Evolutionary conservation across 108 stramenopile species (phyloP).

Genomic region (Fragilariopsis cylindrus): DNA sequence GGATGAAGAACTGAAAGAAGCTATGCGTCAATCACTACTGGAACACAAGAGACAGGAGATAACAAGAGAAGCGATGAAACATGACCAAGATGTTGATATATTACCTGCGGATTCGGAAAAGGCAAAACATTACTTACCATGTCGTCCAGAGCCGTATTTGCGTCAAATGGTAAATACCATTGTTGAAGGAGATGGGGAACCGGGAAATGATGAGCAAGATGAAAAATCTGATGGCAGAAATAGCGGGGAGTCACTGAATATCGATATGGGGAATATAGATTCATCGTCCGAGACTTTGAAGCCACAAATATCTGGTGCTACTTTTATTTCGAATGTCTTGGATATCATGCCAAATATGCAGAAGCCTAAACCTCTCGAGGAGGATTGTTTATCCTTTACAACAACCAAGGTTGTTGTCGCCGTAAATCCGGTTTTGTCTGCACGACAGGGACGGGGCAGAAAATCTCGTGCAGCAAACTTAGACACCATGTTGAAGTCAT

Average conservation of each 20-base stretch:
- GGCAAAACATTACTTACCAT: constrained; percentile 22
- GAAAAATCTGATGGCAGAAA: not conserved
- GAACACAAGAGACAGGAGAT: constrained; percentile 19
- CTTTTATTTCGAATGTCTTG: constrained; percentile 26
- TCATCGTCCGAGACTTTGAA: not conserved
- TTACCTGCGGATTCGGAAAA: constrained; percentile 10
- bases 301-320: not conserved
- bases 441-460: constrained; percentile 32
- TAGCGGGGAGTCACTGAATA: not conserved
- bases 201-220: constrained; percentile 22
- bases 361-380: constrained; percentile 22
- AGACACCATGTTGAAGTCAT: constrained; percentile 50
- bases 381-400: constrained; percentile 31
- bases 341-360: constrained; percentile 21
- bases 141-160: constrained; percentile 44
- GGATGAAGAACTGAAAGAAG: constrained; percentile 48
- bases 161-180: constrained; percentile 29
- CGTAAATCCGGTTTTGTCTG: constrained; percentile 14
- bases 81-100: constrained; percentile 33
- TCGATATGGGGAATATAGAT: not conserved
- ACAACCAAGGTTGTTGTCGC: constrained; percentile 39
- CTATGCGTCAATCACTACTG: constrained; percentile 43
- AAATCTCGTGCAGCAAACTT: constrained; percentile 39
- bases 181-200: constrained; percentile 6
- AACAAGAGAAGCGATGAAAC: not conserved